Evolutionary conservation across 75 land plant genomes (phyloP).

Genomic region (Adiantum capillusveneris): DNA sequence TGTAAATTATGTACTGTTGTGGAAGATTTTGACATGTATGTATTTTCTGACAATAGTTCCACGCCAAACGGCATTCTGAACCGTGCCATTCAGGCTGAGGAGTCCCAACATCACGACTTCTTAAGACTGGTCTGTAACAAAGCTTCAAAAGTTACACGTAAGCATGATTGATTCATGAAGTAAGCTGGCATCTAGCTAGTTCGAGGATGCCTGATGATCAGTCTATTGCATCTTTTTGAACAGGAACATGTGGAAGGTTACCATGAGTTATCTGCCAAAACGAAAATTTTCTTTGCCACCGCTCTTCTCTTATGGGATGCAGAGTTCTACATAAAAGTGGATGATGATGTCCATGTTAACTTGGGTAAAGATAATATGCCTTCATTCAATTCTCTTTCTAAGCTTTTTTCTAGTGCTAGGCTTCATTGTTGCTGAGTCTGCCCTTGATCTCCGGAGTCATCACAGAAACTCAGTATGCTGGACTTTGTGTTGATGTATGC

Average conservation of each 20-base stretch:
- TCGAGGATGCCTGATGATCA: conserved; percentile 3
- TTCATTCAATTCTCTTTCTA: too few relatives aligned
- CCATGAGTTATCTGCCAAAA: conserved; percentile 68
- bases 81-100: conserved; percentile 74
- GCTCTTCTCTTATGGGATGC: conserved; percentile 72
- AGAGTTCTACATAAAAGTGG: conserved; percentile 51
- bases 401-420: too few relatives aligned
- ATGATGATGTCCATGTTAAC: conserved; percentile 16
- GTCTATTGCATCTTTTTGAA: neutral
- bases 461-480: too few relatives aligned
- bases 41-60: too few relatives aligned
- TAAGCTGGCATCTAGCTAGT: conserved; percentile 2
- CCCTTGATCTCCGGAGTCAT: too few relatives aligned
- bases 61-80: conserved; percentile 72
- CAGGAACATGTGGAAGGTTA: conserved; percentile 74
- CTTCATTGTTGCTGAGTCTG: too few relatives aligned
- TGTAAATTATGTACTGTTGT: too few relatives aligned
- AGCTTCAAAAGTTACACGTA: too few relatives aligned
- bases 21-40: too few relatives aligned
- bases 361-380: neutral
- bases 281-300: conserved; percentile 72
- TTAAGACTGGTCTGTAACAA: conserved; percentile 39
- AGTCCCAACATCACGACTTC: conserved; percentile 64
- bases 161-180: neutral
- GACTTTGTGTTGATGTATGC: too few relatives aligned